Base-by-base conservation (phyloP, 1,284 basidiomycete species). In the Sporisorium scitamineum region DNA sequence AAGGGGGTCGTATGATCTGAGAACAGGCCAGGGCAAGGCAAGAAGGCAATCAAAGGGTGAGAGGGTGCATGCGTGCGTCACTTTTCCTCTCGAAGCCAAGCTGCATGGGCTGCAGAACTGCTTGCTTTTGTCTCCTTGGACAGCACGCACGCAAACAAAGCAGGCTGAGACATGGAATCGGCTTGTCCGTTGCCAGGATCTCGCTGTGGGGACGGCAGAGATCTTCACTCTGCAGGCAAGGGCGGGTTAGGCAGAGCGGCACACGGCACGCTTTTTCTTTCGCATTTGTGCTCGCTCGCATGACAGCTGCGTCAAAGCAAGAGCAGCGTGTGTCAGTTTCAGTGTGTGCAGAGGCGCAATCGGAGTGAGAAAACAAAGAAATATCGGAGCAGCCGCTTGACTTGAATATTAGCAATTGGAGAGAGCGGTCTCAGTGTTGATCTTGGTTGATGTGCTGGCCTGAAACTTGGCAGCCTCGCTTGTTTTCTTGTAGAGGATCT, bases 291-390 rank as follows among this genome's bases (percentile, higher is more conserved):
- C 32, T 8, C 32, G 11, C 18, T 42, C 39, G 39, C 39, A 42
- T 42, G 39, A 42, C 39, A 42, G 39, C 39, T 42, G 39, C 39
- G 18, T 16, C n/a, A 34, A 6, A 13, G 34, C 3, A 13, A 8
- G 34, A 34, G 34, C 34, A 39, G 42, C 42, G n/a, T 47, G 44
- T 47, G 44, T n/a, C n/a, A n/a, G n/a, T n/a, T n/a, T n/a, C n/a
- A n/a, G n/a, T 26, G 13, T 42, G n/a, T 18, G 14, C n/a, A 42
- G 14, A 42, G 39, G 39, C 39, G 39, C 39, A 18, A 20, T 7
- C 39, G n/a, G 39, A 42, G n/a, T 42, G 39, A 20, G 39, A 20
- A 42, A 42, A 42, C 1, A 39, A 42, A 9, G 10, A n/a, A 42
- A 20, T 20, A 9, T 20, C n/a, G 39, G n/a, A 20, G 5, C n/a